Evolutionary conservation across 140 eudicot species (phyloP), one percentile per base, ranked within the genome.

Genomic region (Ambrosia hybrid): DNA sequence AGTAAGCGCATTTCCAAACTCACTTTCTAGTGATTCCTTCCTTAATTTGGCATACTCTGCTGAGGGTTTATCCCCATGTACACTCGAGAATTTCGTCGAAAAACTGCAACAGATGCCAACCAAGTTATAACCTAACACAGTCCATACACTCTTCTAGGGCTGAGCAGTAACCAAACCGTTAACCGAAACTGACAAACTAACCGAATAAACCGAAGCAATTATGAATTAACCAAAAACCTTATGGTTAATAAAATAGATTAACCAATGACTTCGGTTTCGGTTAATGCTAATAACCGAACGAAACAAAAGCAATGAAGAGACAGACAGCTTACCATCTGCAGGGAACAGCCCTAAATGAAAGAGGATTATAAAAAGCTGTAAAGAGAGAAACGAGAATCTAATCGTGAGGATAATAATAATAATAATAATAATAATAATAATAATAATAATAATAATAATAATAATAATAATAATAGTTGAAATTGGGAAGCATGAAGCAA

Each of bases 21-120:
- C 91, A 67, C 83, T 88, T 79, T 93, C 98, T 2, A 93, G 85
- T 69, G 97, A 90, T 71, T 90, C 93, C 81, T 90, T 93, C 83
- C 98, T 90, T 76, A 82, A 74, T 72, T 77, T 85, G 68, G 98
- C 98, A 84, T 93, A 93, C 68, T 87, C 96, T 26, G 98, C 93
- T 36, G 98, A 85, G 52, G 97, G 98, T 49, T 84, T 82, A 69
- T 85, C 97, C 6, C 97, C 98, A 73, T 93, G 97, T n/a, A 93
- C 94, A 62, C 98, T 93, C 16, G 91, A 84, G 76, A 76, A 85
- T 33, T 79, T 88, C 30, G 91, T 85, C 30, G 97, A 87, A 78
- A 78, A 90, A 68, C 98, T 93, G 91, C 79, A 81, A 26, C 49
- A 58, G 51, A 80, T 55, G 21, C 51, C 17, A 15, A 11, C 10